These are phyloP conservation scores for Nitzschia sp. DNA, from an alignment of 108 stramenopile genomes.

Conservation along the genomic window DNA sequence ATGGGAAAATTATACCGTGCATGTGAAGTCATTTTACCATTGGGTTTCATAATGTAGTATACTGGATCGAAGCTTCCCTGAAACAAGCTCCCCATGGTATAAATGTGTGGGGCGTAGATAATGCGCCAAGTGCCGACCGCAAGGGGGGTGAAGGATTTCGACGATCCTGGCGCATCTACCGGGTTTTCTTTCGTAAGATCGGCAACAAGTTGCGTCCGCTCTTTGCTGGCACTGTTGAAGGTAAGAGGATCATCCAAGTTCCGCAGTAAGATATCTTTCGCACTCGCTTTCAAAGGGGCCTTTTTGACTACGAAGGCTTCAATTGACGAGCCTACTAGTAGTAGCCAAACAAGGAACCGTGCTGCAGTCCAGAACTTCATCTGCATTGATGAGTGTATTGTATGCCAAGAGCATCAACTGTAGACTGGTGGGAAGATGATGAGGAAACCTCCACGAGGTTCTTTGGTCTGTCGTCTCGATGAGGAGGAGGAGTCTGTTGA, in stretches of 20 bases:
- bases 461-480: too few relatives aligned
- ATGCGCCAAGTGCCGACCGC: conserved; percentile 70
- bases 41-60: conserved; percentile 47
- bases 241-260: conserved; percentile 4
- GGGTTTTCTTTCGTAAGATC: conserved; percentile 24
- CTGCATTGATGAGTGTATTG: too few relatives aligned
- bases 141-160: conserved; percentile 39
- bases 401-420: too few relatives aligned
- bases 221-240: conserved; percentile 20
- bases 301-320: too few relatives aligned
- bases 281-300: too few relatives aligned
- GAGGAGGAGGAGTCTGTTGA: too few relatives aligned
- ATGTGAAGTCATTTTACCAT: conserved; percentile 59
- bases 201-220: conserved; percentile 17
- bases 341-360: too few relatives aligned
- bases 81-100: conserved; percentile 37
- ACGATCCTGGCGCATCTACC: conserved; percentile 46
- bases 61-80: conserved; percentile 37
- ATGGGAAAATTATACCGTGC: conserved; percentile 59
- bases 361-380: too few relatives aligned
- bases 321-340: too few relatives aligned
- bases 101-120: conserved; percentile 75
- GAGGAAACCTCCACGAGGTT: too few relatives aligned
- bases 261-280: conserved; percentile 3
- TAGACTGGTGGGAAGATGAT: too few relatives aligned